Percentiles rank a stretch among this genome's conserved stretches.
phyloP scores from a whole-genome alignment of 1,284 basidiomycete genomes.

The Agaricales sp. region DNA sequence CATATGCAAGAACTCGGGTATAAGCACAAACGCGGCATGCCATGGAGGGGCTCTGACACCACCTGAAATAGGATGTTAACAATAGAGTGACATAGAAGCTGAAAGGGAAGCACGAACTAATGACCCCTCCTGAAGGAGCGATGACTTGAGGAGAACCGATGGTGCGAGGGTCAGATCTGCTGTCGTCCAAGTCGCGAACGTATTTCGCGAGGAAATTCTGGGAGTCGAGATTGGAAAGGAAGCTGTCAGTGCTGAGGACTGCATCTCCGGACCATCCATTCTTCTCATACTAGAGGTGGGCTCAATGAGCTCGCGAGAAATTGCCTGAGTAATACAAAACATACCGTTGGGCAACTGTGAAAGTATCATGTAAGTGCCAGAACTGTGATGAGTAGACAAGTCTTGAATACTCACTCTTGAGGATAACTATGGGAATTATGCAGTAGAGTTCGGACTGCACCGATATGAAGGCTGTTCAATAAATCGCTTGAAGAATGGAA shows the following conservation, averaged over 20 bases:
- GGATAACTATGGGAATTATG: too few species aligned
- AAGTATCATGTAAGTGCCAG: too few species aligned
- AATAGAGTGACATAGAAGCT: slow-evolving; percentile 18
- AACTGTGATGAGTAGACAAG: too few species aligned
- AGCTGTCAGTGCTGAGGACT: slow-evolving; percentile 14
- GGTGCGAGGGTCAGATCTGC: slow-evolving; percentile 10
- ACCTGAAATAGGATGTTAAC: too few species aligned
- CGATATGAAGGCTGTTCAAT: too few species aligned
- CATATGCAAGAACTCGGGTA: too few species aligned
- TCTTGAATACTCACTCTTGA: too few species aligned
- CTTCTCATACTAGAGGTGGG: slow-evolving; percentile 18
- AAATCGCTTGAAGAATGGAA: too few species aligned
- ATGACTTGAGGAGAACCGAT: slow-evolving; percentile 17
- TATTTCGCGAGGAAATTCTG: slow-evolving; percentile 15
- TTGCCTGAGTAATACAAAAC: slow-evolving; percentile 15
- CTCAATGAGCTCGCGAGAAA: slow-evolving; percentile 12
- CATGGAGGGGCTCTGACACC: too few species aligned
- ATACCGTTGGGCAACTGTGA: too few species aligned
- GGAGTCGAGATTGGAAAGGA: slow-evolving; percentile 10
- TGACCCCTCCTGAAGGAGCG: slow-evolving; percentile 14
- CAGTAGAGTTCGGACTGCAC: too few species aligned
- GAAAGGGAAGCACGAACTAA: slow-evolving; percentile 17
- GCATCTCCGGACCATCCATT: slow-evolving; percentile 19
- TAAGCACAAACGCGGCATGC: too few species aligned
- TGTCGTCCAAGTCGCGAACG: slow-evolving; percentile 14